These are phyloP conservation scores for Suhomyces xylopsoci DNA, from an alignment of 805 yeast genomes.

Conservation along the genomic window DNA sequence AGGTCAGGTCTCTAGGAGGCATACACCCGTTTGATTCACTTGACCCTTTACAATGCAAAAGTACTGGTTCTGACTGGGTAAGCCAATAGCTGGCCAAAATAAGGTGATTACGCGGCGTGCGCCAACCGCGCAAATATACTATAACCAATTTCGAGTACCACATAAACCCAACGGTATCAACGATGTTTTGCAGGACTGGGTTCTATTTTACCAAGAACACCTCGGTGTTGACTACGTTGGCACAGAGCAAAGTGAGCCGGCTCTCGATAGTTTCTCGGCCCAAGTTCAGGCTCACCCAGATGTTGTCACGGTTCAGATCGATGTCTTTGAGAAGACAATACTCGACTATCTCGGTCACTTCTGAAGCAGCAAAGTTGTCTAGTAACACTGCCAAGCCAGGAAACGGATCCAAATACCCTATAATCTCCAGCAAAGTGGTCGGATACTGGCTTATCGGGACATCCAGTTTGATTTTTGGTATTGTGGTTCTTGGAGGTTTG, in stretches of 20 bases:
- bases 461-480: slow-evolving; percentile 87
- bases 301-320: not conserved
- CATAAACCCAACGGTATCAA: not conserved
- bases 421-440: slow-evolving; percentile 39
- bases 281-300: not conserved
- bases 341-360: slow-evolving; percentile 3
- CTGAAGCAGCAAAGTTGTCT: not conserved
- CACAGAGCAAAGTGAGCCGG: slow-evolving; percentile 18
- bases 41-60: not conserved
- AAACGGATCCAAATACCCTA: slow-evolving; percentile 6
- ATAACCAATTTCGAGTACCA: not conserved
- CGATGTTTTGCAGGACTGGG: slow-evolving; percentile 46
- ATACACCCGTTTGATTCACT: not conserved
- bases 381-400: not conserved
- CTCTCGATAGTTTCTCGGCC: slow-evolving; percentile 15
- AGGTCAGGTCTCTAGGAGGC: not conserved
- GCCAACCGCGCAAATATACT: not conserved
- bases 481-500: slow-evolving; percentile 93
- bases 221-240: slow-evolving; percentile 37
- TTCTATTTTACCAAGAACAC: slow-evolving; percentile 59
- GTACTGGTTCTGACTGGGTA: not conserved
- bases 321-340: slow-evolving; percentile 1
- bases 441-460: slow-evolving; percentile 90
- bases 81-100: not conserved
- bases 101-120: not conserved